phyloP scores from a whole-genome alignment of 768 basidiomycete genomes.

The Amanita pallidorosea region DNA sequence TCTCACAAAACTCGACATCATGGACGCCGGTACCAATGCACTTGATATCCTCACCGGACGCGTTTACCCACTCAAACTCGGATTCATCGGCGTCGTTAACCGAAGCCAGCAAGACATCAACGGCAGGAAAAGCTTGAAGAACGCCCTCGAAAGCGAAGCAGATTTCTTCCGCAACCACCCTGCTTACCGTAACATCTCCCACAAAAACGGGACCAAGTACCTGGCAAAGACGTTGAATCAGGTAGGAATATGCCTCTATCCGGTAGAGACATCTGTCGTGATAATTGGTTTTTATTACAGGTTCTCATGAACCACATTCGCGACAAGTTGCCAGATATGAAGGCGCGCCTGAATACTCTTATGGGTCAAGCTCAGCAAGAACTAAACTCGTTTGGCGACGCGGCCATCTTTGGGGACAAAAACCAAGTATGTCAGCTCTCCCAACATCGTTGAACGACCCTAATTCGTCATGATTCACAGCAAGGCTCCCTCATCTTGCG shows the following conservation, averaged over 20 bases:
- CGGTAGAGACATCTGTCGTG: not conserved
- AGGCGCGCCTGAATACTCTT: constrained; percentile 90
- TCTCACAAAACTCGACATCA: constrained; percentile 93
- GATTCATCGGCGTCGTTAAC: constrained; percentile 97
- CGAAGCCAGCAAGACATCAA: constrained; percentile 98
- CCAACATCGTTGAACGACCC: not conserved
- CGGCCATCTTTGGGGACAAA: constrained; percentile 83
- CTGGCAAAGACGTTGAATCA: constrained; percentile 90
- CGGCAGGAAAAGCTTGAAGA: constrained; percentile 70
- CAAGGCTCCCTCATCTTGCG: constrained; percentile 86
- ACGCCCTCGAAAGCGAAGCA: constrained; percentile 74
- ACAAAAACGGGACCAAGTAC: constrained; percentile 96
- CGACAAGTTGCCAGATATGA: constrained; percentile 99
- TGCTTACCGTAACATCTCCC: constrained; percentile 91
- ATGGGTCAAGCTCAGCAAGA: constrained; percentile 99
- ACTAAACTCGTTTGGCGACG: constrained; percentile 91
- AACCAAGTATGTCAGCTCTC: constrained; percentile 45
- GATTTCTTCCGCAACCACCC: constrained; percentile 89
- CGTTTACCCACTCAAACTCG: constrained; percentile 95
- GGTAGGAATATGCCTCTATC: constrained; percentile 31
- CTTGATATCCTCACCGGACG: constrained; percentile 45
- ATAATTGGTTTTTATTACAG: constrained; percentile 20
- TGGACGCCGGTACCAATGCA: constrained; percentile 99
- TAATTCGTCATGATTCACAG: constrained; percentile 21
- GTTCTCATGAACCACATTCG: constrained; percentile 96